These are phyloP conservation scores for Monosporascus sp. DNA, from an alignment of 2,329 filamentous ascomycete genomes.

Conservation along the genomic window DNA sequence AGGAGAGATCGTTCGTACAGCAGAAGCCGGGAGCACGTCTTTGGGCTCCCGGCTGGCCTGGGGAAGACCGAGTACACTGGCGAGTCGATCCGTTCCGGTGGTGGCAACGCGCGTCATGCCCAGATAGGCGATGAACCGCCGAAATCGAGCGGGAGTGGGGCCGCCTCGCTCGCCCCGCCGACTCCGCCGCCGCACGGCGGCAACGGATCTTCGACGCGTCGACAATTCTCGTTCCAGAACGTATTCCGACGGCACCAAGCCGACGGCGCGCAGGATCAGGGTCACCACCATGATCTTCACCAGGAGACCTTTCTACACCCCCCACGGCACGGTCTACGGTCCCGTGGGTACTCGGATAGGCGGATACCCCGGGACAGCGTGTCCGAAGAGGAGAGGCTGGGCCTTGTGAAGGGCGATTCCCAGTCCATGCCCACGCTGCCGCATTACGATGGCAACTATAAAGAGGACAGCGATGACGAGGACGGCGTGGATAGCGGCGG, in stretches of 20 bases:
- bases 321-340: constrained; percentile 21
- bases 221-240: constrained; percentile 91
- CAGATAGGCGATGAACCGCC: constrained; percentile 39
- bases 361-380: constrained; percentile 40
- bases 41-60: constrained; percentile 40
- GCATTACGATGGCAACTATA: constrained; percentile 31
- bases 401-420: constrained; percentile 72
- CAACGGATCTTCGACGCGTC: constrained; percentile 44
- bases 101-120: constrained; percentile 36
- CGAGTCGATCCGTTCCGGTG: constrained; percentile 39
- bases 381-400: constrained; percentile 78
- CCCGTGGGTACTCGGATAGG: constrained; percentile 36
- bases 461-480: constrained; percentile 28
- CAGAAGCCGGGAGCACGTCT: constrained; percentile 39
- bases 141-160: constrained; percentile 33
- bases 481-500: constrained; percentile 25
- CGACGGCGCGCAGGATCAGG: constrained; percentile 26
- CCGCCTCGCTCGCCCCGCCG: constrained; percentile 45
- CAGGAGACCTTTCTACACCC: neutral
- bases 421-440: constrained; percentile 29
- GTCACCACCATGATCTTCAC: constrained; percentile 14
- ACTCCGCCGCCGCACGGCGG: constrained; percentile 54
- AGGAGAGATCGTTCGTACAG: constrained; percentile 35
- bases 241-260: constrained; percentile 61
- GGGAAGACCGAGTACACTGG: constrained; percentile 45